These are phyloP conservation scores for Ceratocystis papillata DNA, from an alignment of 2,329 filamentous ascomycete species.

Conservation along the genomic window DNA sequence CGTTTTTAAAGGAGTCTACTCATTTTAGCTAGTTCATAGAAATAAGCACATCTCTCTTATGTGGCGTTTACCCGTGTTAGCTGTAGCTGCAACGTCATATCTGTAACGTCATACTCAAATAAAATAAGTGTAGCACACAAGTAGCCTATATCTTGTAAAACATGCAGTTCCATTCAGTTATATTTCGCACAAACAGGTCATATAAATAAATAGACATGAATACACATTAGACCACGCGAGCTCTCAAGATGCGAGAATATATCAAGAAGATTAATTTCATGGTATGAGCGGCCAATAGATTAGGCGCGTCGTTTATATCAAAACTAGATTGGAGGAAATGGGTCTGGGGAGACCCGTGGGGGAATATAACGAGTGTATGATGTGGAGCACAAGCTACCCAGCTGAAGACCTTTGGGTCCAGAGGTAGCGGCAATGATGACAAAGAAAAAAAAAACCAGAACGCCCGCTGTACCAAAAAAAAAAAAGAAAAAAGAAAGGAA, in stretches of 20 bases:
- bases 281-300: not conserved
- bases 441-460: constrained; percentile 7
- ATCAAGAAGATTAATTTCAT: constrained; percentile 2
- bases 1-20: not conserved
- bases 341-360: not conserved
- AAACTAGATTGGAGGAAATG: constrained; percentile 1
- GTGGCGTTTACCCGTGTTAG: not conserved
- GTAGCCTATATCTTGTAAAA: not conserved
- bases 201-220: not conserved
- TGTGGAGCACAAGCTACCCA: not conserved
- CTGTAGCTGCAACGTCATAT: not conserved
- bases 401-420: not conserved
- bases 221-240: not conserved
- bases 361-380: constrained; percentile 5
- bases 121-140: not conserved
- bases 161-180: too few relatives aligned
- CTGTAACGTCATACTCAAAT: not conserved
- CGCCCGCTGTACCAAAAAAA: constrained; percentile 5
- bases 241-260: not conserved
- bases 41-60: too few relatives aligned
- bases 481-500: not conserved
- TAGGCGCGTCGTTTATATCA: not conserved
- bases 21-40: not conserved
- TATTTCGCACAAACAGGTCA: not conserved
- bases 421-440: not conserved